Evolutionary conservation across 768 basidiomycete species (phyloP).

Genomic region (Lentinula sp.): DNA sequence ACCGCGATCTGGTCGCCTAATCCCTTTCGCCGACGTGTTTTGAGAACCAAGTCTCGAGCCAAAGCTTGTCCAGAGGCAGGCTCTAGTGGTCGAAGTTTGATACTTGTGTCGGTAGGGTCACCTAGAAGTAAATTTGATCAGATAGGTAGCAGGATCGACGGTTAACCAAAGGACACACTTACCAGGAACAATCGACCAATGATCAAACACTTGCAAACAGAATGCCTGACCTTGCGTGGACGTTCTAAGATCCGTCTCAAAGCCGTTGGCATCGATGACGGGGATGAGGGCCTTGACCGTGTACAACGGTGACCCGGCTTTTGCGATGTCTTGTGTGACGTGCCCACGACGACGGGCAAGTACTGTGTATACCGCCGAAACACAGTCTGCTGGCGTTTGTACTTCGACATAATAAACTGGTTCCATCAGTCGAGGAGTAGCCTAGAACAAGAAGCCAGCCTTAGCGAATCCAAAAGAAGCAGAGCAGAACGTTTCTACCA

Average conservation of each 20-base stretch:
- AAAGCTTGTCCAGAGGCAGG: slow-evolving; percentile 95
- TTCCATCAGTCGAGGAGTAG: slow-evolving; percentile 92
- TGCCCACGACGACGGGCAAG: slow-evolving; percentile 98
- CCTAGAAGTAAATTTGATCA: slow-evolving; percentile 35
- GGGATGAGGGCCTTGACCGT: slow-evolving; percentile 98
- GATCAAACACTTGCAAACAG: slow-evolving; percentile 95
- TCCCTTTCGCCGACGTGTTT: slow-evolving; percentile 94
- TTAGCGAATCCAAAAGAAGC: not conserved
- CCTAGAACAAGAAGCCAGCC: slow-evolving; percentile 37
- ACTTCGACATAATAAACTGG: slow-evolving; percentile 99
- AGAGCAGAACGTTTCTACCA: slow-evolving; percentile 46
- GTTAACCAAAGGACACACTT: slow-evolving; percentile 14
- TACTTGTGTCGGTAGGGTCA: slow-evolving; percentile 96
- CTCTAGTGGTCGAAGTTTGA: slow-evolving; percentile 93
- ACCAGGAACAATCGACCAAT: slow-evolving; percentile 99
- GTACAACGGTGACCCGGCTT: slow-evolving; percentile 95
- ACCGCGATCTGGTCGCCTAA: slow-evolving; percentile 96
- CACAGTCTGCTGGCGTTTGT: slow-evolving; percentile 98
- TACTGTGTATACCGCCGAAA: slow-evolving; percentile 97
- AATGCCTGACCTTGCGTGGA: slow-evolving; percentile 99
- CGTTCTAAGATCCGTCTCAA: slow-evolving; percentile 95
- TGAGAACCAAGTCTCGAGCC: slow-evolving; percentile 91
- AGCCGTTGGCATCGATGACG: slow-evolving; percentile 97
- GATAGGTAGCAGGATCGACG: not conserved
- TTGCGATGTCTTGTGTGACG: slow-evolving; percentile 96